These are phyloP conservation scores for Penicillium robsamsonii DNA, from an alignment of 495 filamentous ascomycete species.

Conservation along the genomic window DNA sequence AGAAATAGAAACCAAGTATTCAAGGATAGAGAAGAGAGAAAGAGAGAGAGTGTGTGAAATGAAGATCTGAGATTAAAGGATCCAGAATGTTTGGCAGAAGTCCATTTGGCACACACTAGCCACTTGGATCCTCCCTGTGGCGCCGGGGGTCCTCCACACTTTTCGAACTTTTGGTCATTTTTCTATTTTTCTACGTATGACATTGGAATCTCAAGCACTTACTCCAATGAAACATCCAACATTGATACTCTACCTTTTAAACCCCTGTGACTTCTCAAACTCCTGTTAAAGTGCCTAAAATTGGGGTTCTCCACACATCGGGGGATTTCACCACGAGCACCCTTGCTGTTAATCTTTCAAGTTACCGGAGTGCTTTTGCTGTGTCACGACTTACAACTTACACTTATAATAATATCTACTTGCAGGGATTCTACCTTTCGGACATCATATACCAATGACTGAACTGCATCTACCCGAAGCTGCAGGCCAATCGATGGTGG, in stretches of 20 bases:
- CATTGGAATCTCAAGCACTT: neutral
- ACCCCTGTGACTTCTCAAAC: neutral
- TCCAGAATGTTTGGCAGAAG: conserved; percentile 15
- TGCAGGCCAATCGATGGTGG: conserved; percentile 26
- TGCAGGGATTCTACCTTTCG: neutral
- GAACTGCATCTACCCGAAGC: conserved; percentile 1
- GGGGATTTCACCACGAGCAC: conserved; percentile 12
- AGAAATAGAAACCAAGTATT: neutral
- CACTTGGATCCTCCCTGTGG: conserved; percentile 14
- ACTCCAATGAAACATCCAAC: neutral
- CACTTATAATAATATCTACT: neutral
- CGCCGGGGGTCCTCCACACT: conserved; percentile 9
- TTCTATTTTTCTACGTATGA: neutral
- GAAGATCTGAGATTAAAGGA: conserved; percentile 18
- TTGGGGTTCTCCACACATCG: conserved; percentile 12
- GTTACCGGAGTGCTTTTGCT: neutral
- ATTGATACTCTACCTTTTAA: neutral
- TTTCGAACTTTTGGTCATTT: neutral
- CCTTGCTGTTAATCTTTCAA: neutral
- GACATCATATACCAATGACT: neutral
- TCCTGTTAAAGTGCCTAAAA: neutral
- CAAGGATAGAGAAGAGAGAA: conserved; percentile 10
- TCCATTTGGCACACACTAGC: conserved; percentile 13
- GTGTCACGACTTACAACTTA: neutral
- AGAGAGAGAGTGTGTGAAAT: conserved; percentile 13